These are phyloP conservation scores for Jatropha curcas DNA, from an alignment of 345 rosid species.

Conservation along the genomic window DNA sequence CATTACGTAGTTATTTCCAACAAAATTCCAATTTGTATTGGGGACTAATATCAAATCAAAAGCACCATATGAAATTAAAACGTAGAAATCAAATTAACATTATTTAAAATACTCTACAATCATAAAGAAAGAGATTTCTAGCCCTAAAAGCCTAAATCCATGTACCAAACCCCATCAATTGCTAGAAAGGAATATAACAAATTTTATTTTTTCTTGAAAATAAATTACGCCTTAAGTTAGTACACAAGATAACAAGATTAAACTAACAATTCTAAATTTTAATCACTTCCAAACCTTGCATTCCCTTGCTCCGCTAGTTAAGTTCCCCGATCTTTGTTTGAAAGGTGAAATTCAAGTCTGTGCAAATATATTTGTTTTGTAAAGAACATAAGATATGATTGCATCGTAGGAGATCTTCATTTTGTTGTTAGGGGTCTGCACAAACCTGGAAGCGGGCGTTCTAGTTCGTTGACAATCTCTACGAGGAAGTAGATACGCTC, in stretches of 20 bases:
- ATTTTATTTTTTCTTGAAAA: background rate
- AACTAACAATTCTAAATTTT: background rate
- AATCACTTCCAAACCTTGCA: conserved; percentile 42
- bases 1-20: no score
- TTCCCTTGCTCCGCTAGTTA: conserved; percentile 41
- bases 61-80: background rate
- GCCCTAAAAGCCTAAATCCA: background rate
- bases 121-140: background rate
- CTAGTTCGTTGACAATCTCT: conserved; percentile 54
- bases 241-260: background rate
- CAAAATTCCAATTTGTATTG: no score
- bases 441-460: conserved; percentile 43
- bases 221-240: background rate
- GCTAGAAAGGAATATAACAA: no score
- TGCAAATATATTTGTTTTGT: conserved; percentile 34
- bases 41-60: background rate
- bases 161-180: background rate
- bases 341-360: conserved; percentile 58
- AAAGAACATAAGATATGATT: conserved; percentile 21
- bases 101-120: conserved; percentile 3
- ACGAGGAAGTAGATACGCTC: conserved; percentile 42
- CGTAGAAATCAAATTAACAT: background rate
- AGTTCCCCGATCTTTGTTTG: conserved; percentile 58
- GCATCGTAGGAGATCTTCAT: conserved; percentile 45
- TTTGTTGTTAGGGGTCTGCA: conserved; percentile 87